phyloP scores from a whole-genome alignment of 768 basidiomycete genomes.

The Boletus sp. region DNA sequence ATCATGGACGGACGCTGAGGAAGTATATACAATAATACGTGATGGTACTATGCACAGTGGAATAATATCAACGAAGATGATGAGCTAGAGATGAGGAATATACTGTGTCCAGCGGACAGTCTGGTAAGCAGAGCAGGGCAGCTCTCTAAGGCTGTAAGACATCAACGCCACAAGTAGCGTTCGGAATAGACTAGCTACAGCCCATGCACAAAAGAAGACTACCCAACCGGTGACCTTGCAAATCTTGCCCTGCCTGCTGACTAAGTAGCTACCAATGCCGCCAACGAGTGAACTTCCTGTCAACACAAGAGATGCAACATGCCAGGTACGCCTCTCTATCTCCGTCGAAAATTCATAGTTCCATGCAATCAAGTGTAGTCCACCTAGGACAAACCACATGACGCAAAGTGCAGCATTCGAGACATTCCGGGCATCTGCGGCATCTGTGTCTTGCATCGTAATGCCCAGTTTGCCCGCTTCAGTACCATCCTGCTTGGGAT shows the following conservation, averaged over 20 bases:
- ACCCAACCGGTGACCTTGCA: too few species aligned
- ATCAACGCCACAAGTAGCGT: not conserved
- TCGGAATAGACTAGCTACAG: too few species aligned
- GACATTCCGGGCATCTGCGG: not conserved
- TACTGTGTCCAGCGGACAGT: not conserved
- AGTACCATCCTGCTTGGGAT: not conserved
- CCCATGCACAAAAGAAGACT: too few species aligned
- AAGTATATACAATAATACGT: too few species aligned
- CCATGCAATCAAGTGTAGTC: not conserved
- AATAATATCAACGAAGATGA: not conserved
- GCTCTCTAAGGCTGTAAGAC: not conserved
- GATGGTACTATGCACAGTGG: not conserved
- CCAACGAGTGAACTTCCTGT: not conserved
- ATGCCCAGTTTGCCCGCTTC: not conserved
- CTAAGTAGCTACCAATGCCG: accelerated
- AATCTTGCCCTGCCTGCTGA: too few species aligned
- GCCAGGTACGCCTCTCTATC: not conserved
- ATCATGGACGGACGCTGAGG: too few species aligned
- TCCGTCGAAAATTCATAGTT: not conserved
- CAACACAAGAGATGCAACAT: not conserved
- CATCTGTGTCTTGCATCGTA: not conserved
- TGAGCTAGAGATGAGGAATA: not conserved
- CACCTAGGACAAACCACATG: not conserved
- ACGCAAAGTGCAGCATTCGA: not conserved
- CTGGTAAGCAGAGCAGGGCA: not conserved